Conservation (phyloP, 805 yeast species). For the Pichia occidentalis region DNA sequence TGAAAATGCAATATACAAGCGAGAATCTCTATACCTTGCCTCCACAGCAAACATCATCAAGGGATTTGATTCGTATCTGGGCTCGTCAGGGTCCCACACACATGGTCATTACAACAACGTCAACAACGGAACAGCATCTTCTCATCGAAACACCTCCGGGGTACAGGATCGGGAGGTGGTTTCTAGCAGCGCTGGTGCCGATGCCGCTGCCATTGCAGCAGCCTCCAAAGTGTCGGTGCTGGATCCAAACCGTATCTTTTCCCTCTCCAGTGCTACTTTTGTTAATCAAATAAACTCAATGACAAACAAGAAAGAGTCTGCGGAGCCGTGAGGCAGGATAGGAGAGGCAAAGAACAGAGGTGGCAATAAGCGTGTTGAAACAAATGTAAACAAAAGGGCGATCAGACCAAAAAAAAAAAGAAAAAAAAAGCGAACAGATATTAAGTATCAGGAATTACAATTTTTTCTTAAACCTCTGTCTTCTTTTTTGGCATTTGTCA, state of each 20-base stretch:
- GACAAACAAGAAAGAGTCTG: slow-evolving; percentile 1
- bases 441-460: too few relatives aligned
- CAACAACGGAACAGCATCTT: slow-evolving; percentile 4
- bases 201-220: slow-evolving; percentile 2
- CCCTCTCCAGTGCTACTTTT: slow-evolving; percentile 9
- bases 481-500: too few relatives aligned
- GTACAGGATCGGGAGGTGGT: too few relatives aligned
- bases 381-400: too few relatives aligned
- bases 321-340: too few relatives aligned
- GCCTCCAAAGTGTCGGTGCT: slow-evolving; percentile 1
- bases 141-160: too few relatives aligned
- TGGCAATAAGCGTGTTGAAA: too few relatives aligned
- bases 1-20: slow-evolving; percentile 74
- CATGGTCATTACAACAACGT: not conserved
- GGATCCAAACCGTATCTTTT: slow-evolving; percentile 5
- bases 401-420: too few relatives aligned
- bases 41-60: slow-evolving; percentile 76
- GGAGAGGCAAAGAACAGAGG: too few relatives aligned
- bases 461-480: too few relatives aligned
- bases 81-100: not conserved
- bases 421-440: too few relatives aligned
- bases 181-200: too few relatives aligned
- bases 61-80: slow-evolving; percentile 57
- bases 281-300: slow-evolving; percentile 2
- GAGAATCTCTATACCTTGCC: slow-evolving; percentile 68